Evolutionary conservation across 2,329 filamentous ascomycete genomes (phyloP), one percentile per base, ranked within the genome.

Genomic region (Ceratocystis alfenasii): DNA sequence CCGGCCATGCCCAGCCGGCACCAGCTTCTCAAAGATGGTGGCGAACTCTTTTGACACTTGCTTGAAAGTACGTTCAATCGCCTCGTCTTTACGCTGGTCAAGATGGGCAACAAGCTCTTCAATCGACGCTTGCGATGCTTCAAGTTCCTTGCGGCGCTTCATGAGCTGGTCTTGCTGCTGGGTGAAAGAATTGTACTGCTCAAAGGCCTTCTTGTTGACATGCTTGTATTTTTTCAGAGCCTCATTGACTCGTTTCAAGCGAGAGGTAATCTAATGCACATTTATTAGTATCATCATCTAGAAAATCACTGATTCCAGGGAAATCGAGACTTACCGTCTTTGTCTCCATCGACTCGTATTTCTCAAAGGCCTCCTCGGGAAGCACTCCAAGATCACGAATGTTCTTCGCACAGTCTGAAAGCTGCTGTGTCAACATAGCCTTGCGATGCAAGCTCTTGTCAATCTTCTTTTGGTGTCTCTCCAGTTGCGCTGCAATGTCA

Each of bases 181-280:
- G 6, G 93, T 96, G 74, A 97, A 99, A 77, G 87, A 95, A 78
- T 93, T 95, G 79, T 97, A 99, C 75, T 99, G 94, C 76, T 99
- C 95, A 73, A 97, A 96, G 0, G 94, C 94, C 78, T 99, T 97
- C 78, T 97, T 99, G 83, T 99, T 99, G 77, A 99, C 92, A 72
- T 96, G 90, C 65, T 91, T 90, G 78, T 94, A 97, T 74, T 96
- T 96, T 78, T 97, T 97, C 65, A 97, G 80, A 0, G 89, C 86
- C 71, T 96, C 90, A 69, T 95, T 95, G 72, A 93, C 90, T 72
- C 92, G 95, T 77, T 94, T 91, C 28, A 97, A 83, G 66, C 87
- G 86, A 50, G 78, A 78, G n/a, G 79, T 78, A 67, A 84, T 83
- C 80, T 84, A 68, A n/a, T 25, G 15, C 45, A 53, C 59, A 50